A percentile compares a stretch with the other conserved stretches of the same genome.
Evolutionary conservation across 1,284 basidiomycete species (phyloP).

Genomic region (Sporisorium reilianum): DNA sequence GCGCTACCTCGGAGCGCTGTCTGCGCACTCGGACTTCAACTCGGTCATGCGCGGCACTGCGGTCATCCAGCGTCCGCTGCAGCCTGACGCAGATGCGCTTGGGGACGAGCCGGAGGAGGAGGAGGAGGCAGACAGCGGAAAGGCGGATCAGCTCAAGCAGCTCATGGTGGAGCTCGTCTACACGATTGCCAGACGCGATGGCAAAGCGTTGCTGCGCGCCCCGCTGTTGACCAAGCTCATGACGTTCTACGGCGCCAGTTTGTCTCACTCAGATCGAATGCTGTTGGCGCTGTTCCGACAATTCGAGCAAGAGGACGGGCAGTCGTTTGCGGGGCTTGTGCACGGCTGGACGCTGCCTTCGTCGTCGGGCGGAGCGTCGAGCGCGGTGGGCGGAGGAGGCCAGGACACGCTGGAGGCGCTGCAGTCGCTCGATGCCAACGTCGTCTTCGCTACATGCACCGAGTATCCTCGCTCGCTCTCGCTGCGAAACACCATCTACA

Average conservation of each 20-base stretch:
- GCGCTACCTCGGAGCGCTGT: constrained; percentile 47
- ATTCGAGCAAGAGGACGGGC: constrained; percentile 80
- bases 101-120: constrained; percentile 65
- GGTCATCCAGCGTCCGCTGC: constrained; percentile 60
- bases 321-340: constrained; percentile 72
- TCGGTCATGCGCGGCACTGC: constrained; percentile 32
- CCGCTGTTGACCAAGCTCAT: constrained; percentile 82
- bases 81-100: background rate
- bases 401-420: constrained; percentile 75
- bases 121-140: background rate
- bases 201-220: constrained; percentile 83
- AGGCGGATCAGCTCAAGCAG: constrained; percentile 22
- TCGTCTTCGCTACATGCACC: constrained; percentile 80
- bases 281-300: constrained; percentile 81
- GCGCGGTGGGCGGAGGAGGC: background rate
- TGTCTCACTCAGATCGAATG: constrained; percentile 76
- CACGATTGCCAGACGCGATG: constrained; percentile 79
- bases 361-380: constrained; percentile 6
- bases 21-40: constrained; percentile 49
- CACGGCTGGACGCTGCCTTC: constrained; percentile 38
- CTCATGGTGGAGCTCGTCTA: constrained; percentile 74
- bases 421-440: constrained; percentile 77
- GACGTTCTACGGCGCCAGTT: constrained; percentile 79
- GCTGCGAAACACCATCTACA: constrained; percentile 21
- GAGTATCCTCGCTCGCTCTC: constrained; percentile 74